Percentiles rank a stretch among this genome's conserved stretches.
These are phyloP conservation scores for Penicillium brevicompactum DNA, from an alignment of 2,329 filamentous ascomycete genomes.

Conservation along the genomic window DNA sequence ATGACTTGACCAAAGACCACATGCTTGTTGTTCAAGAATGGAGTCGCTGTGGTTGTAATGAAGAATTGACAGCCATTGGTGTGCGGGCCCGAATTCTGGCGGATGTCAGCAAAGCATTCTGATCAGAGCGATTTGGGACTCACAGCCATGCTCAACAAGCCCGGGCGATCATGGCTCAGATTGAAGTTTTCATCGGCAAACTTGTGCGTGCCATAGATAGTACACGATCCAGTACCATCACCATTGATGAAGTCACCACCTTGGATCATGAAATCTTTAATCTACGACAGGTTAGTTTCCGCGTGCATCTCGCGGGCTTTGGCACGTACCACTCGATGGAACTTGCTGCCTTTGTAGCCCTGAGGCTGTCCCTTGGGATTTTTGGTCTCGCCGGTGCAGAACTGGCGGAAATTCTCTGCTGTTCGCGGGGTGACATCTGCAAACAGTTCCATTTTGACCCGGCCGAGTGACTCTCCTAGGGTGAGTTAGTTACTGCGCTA, in stretches of 20 bases:
- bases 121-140: constrained; percentile 36
- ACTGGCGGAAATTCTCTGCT: constrained; percentile 95
- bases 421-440: constrained; percentile 81
- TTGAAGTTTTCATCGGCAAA: constrained; percentile 92
- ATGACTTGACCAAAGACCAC: constrained; percentile 92
- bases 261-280: constrained; percentile 96
- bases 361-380: constrained; percentile 74
- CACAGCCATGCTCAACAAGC: constrained; percentile 91
- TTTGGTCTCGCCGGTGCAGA: constrained; percentile 92
- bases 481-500: background rate
- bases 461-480: constrained; percentile 78
- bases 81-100: constrained; percentile 82
- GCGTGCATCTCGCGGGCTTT: background rate
- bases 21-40: constrained; percentile 89
- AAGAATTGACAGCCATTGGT: constrained; percentile 98
- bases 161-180: constrained; percentile 75
- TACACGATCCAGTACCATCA: constrained; percentile 84
- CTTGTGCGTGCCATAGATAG: constrained; percentile 80
- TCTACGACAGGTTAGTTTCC: constrained; percentile 53
- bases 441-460: constrained; percentile 90
- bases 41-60: constrained; percentile 85
- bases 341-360: constrained; percentile 93
- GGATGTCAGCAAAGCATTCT: background rate
- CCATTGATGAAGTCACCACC: constrained; percentile 94
- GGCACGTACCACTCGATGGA: constrained; percentile 80